Conservation (phyloP, 371 early-diverging fungal species). For the Choanephora cucurbitarum region DNA sequence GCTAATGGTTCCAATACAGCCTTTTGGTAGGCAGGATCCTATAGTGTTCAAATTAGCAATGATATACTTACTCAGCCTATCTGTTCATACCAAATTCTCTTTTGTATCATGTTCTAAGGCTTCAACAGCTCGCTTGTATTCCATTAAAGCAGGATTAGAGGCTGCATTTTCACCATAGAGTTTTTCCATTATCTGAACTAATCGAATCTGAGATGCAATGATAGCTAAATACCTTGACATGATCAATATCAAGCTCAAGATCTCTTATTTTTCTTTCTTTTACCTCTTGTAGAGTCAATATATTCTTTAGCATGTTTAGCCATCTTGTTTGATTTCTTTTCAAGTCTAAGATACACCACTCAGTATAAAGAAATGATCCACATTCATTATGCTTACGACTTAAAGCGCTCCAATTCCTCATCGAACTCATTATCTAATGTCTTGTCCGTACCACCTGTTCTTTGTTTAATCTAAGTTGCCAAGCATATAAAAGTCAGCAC, state of each 20-base stretch:
- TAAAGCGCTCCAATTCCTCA: conserved; percentile 78
- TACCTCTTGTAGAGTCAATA: conserved; percentile 72
- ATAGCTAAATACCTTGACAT: conserved; percentile 68
- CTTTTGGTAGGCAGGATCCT: conserved; percentile 74
- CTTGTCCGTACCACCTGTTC: conserved; percentile 66
- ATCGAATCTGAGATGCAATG: conserved; percentile 80
- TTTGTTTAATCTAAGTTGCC: conserved; percentile 59
- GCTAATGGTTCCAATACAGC: conserved; percentile 88
- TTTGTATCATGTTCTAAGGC: conserved; percentile 79
- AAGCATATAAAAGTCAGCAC: neutral
- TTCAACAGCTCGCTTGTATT: conserved; percentile 78
- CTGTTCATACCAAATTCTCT: conserved; percentile 68
- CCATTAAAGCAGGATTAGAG: conserved; percentile 50
- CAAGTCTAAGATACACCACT: no score
- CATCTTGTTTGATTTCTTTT: conserved; percentile 76
- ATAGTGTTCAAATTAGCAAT: conserved; percentile 9
- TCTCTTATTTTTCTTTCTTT: neutral
- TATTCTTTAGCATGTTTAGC: conserved; percentile 88
- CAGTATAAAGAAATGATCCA: neutral
- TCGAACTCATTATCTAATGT: conserved; percentile 83
- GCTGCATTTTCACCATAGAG: conserved; percentile 64
- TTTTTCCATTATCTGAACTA: conserved; percentile 78
- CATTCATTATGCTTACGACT: conserved; percentile 48
- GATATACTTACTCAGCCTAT: no score
- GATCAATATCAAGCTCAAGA: conserved; percentile 32